Percentiles rank a stretch among this genome's conserved stretches.
phyloP scores from a whole-genome alignment of 2,329 filamentous ascomycete genomes.

The Alternaria ethzedia region DNA sequence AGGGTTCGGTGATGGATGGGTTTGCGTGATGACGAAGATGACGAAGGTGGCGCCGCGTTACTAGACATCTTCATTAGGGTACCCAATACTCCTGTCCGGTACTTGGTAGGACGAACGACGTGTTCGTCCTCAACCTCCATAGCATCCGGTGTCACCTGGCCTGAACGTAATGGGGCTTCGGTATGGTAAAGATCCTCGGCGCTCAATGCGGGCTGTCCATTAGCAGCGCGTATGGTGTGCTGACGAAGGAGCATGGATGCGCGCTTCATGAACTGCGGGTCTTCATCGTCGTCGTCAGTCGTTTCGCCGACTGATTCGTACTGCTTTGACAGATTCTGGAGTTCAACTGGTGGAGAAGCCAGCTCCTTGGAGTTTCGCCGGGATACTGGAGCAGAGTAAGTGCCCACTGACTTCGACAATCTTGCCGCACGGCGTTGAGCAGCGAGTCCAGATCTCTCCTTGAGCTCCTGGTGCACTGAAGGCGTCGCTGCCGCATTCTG shows the following conservation, averaged over 20 bases:
- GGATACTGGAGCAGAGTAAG: slow-evolving; percentile 44
- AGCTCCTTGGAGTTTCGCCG: slow-evolving; percentile 45
- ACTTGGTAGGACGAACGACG: slow-evolving; percentile 70
- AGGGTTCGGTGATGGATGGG: slow-evolving; percentile 30
- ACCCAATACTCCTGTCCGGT: slow-evolving; percentile 75
- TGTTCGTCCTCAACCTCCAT: slow-evolving; percentile 65
- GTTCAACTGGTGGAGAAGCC: slow-evolving; percentile 29
- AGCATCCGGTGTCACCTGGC: slow-evolving; percentile 57
- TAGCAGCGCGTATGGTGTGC: slow-evolving; percentile 32
- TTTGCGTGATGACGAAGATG: slow-evolving; percentile 6
- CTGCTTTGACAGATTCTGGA: slow-evolving; percentile 18
- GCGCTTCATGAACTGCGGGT: slow-evolving; percentile 48
- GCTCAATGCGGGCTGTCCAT: slow-evolving; percentile 18
- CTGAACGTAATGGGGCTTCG: slow-evolving; percentile 48
- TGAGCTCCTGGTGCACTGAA: slow-evolving; percentile 25
- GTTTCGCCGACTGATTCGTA: slow-evolving; percentile 29
- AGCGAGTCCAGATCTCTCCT: slow-evolving; percentile 43
- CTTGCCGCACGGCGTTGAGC: slow-evolving; percentile 45
- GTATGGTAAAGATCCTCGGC: slow-evolving; percentile 43
- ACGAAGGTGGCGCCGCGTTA: slow-evolving; percentile 16
- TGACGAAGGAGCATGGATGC: slow-evolving; percentile 48
- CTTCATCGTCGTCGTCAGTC: slow-evolving; percentile 36
- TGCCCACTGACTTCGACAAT: slow-evolving; percentile 45
- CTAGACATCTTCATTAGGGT: slow-evolving; percentile 66
- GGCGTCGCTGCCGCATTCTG: slow-evolving; percentile 12